Conservation (phyloP, 2,329 filamentous ascomycete genomes). For the Neoarthrinium moseri region DNA sequence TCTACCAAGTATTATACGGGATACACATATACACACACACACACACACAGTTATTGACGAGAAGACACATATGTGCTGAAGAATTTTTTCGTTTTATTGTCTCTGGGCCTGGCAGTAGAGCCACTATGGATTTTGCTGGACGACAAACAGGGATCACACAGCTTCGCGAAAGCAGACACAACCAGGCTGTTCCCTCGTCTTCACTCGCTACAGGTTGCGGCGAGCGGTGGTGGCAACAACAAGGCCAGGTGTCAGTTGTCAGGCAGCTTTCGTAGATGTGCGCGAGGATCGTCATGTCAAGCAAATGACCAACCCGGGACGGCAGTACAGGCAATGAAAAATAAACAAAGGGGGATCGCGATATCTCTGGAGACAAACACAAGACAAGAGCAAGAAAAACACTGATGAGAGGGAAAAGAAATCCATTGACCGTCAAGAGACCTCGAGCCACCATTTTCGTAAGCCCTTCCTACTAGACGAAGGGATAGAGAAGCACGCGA, state of each 20-base stretch:
- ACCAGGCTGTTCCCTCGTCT: too few relatives aligned
- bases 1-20: too few relatives aligned
- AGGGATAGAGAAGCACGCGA: slow-evolving; percentile 1
- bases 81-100: slow-evolving; percentile 2
- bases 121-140: background rate
- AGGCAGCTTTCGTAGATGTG: slow-evolving; percentile 3
- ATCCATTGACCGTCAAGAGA: slow-evolving; percentile 10
- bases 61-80: background rate
- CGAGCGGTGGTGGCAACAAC: too few relatives aligned
- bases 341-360: slow-evolving; percentile 7
- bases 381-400: slow-evolving; percentile 7
- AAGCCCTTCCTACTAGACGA: slow-evolving; percentile 5
- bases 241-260: too few relatives aligned
- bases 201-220: too few relatives aligned
- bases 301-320: too few relatives aligned
- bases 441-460: slow-evolving; percentile 5
- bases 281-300: slow-evolving; percentile 4
- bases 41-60: too few relatives aligned
- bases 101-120: background rate
- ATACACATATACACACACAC: too few relatives aligned
- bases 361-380: slow-evolving; percentile 3
- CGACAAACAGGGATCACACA: too few relatives aligned
- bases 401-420: slow-evolving; percentile 4
- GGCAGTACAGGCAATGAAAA: too few relatives aligned
- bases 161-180: too few relatives aligned